phyloP scores from a whole-genome alignment of 345 rosid species.

The Anastatica hierochuntica region DNA sequence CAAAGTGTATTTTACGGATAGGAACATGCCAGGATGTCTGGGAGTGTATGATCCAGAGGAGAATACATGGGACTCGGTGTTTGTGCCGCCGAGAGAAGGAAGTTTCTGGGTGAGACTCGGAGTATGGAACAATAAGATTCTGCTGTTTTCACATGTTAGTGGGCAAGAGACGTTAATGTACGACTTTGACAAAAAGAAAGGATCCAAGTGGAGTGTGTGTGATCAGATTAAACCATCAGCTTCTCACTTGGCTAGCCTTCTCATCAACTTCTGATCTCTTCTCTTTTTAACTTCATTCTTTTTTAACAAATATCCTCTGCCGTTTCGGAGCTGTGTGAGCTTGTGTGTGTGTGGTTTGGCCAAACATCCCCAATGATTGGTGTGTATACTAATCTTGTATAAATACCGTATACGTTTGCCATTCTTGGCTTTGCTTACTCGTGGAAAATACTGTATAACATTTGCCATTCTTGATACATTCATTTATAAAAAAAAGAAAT shows the following conservation, averaged over 20 bases:
- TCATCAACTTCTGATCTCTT: conserved; percentile 10
- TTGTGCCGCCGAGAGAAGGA: conserved; percentile 64
- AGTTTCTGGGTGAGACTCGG: conserved; percentile 59
- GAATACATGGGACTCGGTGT: conserved; percentile 54
- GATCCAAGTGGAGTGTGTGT: conserved; percentile 67
- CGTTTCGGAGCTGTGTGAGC: no score
- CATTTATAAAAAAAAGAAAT: no score
- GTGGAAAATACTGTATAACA: no score
- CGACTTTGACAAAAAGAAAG: conserved; percentile 55
- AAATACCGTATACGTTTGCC: no score
- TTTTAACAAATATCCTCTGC: no score
- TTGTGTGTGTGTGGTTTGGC: no score
- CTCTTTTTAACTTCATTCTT: no score
- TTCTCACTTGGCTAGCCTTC: conserved; percentile 35
- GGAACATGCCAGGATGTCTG: conserved; percentile 69
- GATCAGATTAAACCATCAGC: conserved; percentile 59
- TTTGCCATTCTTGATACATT: no score
- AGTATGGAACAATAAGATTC: conserved; percentile 50
- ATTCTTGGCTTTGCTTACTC: no score
- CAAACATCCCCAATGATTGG: no score
- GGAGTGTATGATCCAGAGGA: conserved; percentile 53
- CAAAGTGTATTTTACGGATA: conserved; percentile 76
- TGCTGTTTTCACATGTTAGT: conserved; percentile 57
- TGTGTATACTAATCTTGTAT: no score
- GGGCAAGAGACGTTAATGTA: conserved; percentile 44